Evolutionary conservation across 2,329 filamentous ascomycete species (phyloP).

Genomic region (Cercospora janseana): DNA sequence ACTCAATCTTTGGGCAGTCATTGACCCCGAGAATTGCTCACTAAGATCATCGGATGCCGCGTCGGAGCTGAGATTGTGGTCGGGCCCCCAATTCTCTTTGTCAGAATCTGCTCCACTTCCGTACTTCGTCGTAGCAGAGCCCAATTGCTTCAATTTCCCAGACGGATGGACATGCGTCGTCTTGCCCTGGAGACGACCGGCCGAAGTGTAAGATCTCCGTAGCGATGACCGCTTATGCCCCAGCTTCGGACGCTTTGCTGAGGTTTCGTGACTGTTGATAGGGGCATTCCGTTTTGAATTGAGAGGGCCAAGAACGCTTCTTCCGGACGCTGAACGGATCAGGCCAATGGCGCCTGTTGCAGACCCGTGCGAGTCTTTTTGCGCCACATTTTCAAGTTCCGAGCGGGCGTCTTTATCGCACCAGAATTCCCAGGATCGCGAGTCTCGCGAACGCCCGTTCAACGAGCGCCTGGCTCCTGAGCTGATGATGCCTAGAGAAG

Average conservation of each 20-base stretch:
- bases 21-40: not conserved
- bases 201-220: slow-evolving; percentile 34
- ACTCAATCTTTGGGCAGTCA: not conserved
- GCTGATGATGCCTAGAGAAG: slow-evolving; percentile 29
- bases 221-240: slow-evolving; percentile 39
- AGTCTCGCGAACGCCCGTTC: slow-evolving; percentile 73
- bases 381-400: slow-evolving; percentile 75
- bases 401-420: slow-evolving; percentile 78
- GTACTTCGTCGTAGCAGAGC: slow-evolving; percentile 41
- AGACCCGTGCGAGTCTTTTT: slow-evolving; percentile 75
- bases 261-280: slow-evolving; percentile 20
- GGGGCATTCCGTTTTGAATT: slow-evolving; percentile 63
- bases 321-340: slow-evolving; percentile 67
- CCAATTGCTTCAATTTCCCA: slow-evolving; percentile 33
- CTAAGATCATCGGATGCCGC: slow-evolving; percentile 3
- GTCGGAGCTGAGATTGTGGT: slow-evolving; percentile 36
- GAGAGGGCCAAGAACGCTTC: slow-evolving; percentile 53
- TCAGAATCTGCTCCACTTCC: slow-evolving; percentile 72
- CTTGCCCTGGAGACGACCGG: slow-evolving; percentile 34
- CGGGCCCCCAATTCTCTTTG: slow-evolving; percentile 85
- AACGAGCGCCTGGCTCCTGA: slow-evolving; percentile 48
- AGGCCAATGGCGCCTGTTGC: slow-evolving; percentile 79
- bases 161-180: not conserved
- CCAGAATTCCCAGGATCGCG: slow-evolving; percentile 86
- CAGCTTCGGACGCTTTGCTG: slow-evolving; percentile 48